A percentile compares a stretch with the other conserved stretches of the same genome.
Evolutionary conservation across 208 protist genomes (phyloP).

Genomic region (Crithidia thermophila): DNA sequence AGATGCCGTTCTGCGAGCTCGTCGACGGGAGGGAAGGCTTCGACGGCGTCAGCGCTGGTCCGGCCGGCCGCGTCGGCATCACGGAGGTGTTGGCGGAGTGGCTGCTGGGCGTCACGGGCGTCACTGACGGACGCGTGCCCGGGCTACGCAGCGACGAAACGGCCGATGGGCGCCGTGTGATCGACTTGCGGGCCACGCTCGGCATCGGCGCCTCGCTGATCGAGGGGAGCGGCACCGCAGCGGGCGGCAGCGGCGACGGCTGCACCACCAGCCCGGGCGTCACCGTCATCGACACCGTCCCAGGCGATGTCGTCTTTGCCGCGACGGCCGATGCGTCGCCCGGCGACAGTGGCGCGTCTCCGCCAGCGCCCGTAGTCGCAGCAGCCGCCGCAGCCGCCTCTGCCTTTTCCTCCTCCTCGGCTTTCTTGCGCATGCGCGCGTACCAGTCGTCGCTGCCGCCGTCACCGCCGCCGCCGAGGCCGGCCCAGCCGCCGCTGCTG

Average conservation of each 20-base stretch:
- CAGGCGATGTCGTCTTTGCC: neutral
- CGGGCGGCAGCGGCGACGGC: neutral
- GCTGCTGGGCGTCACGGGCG: neutral
- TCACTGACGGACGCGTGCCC: neutral
- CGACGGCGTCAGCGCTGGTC: neutral
- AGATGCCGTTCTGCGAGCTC: neutral
- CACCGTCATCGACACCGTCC: conserved; percentile 12
- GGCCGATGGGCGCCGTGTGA: neutral
- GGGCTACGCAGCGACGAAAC: neutral
- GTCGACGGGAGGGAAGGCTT: neutral
- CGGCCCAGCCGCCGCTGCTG: conserved; percentile 35
- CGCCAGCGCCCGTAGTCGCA: neutral
- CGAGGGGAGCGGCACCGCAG: neutral
- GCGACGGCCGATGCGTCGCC: neutral
- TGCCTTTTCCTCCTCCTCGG: conserved; percentile 34
- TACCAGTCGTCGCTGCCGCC: conserved; percentile 67
- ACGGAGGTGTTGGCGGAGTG: neutral
- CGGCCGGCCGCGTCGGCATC: neutral
- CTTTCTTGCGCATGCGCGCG: conserved; percentile 51
- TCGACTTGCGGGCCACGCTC: neutral
- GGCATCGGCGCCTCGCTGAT: conserved; percentile 8
- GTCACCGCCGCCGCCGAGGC: conserved; percentile 45
- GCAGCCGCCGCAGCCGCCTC: conserved; percentile 6
- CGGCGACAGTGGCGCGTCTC: neutral
- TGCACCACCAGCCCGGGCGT: neutral